phyloP scores from a whole-genome alignment of 2,329 filamentous ascomycete species.

The Drechslerella dactyloides region DNA sequence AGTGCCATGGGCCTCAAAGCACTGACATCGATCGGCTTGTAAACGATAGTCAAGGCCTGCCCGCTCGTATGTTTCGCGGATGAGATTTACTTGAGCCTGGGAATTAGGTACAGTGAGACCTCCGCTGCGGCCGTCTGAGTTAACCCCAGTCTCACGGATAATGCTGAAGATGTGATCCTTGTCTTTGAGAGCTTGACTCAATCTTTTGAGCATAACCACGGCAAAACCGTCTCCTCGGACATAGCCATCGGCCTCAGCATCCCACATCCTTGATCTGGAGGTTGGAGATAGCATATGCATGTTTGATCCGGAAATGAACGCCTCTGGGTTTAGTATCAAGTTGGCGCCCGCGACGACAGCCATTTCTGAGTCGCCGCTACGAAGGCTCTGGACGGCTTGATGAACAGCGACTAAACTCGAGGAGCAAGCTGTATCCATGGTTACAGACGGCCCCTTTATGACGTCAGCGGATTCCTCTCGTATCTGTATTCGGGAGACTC shows the following conservation, averaged over 20 bases:
- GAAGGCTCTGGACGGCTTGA: slow-evolving; percentile 63
- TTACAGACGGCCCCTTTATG: slow-evolving; percentile 65
- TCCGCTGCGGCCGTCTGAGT: slow-evolving; percentile 66
- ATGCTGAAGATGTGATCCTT: slow-evolving; percentile 66
- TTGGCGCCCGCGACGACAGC: slow-evolving; percentile 59
- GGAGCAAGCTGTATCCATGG: slow-evolving; percentile 69
- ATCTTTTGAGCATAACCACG: slow-evolving; percentile 65
- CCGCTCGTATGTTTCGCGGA: slow-evolving; percentile 60
- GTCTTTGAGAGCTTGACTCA: slow-evolving; percentile 66
- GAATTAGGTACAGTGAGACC: slow-evolving; percentile 66
- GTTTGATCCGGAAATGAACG: slow-evolving; percentile 53
- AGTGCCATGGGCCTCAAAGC: slow-evolving; percentile 68
- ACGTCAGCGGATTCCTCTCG: slow-evolving; percentile 59
- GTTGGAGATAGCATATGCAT: slow-evolving; percentile 54
- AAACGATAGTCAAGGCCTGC: slow-evolving; percentile 54
- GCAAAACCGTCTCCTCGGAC: slow-evolving; percentile 69
- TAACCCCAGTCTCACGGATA: slow-evolving; percentile 64
- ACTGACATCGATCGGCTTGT: slow-evolving; percentile 8
- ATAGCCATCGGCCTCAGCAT: slow-evolving; percentile 64
- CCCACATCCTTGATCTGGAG: slow-evolving; percentile 9
- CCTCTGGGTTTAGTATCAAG: slow-evolving; percentile 54
- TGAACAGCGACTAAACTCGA: slow-evolving; percentile 65
- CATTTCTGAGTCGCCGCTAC: slow-evolving; percentile 57
- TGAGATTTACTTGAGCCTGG: slow-evolving; percentile 61
- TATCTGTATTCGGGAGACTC: too few species aligned